Evolutionary conservation across 805 yeast species (phyloP).

Genomic region (Sugiyamaella floridensis): DNA sequence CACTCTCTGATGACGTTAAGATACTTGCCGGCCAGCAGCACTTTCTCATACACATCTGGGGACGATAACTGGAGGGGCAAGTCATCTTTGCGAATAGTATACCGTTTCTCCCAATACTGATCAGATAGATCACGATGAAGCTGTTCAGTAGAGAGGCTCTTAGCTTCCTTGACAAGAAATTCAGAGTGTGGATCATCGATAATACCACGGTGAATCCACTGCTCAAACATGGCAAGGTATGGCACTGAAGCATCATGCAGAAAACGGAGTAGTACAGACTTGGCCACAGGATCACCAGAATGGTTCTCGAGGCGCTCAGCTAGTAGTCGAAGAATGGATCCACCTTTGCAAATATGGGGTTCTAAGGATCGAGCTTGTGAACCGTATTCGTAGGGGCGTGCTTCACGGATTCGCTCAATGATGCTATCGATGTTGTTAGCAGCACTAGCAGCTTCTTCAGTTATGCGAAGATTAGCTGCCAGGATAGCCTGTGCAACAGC

Average conservation of each 20-base stretch:
- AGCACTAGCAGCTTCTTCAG: constrained; percentile 26
- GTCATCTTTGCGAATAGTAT: constrained; percentile 66
- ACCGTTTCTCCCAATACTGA: constrained; percentile 46
- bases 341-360: constrained; percentile 50
- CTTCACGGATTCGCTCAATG: constrained; percentile 5
- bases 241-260: constrained; percentile 53
- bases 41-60: constrained; percentile 50
- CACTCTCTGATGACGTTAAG: constrained; percentile 64
- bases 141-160: constrained; percentile 20
- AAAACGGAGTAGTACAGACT: constrained; percentile 44
- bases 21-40: constrained; percentile 78
- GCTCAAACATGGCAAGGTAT: constrained; percentile 60
- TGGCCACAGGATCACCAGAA: constrained; percentile 59
- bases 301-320: constrained; percentile 49
- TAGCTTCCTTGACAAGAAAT: constrained; percentile 54
- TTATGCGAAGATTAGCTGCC: constrained; percentile 31
- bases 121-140: constrained; percentile 30
- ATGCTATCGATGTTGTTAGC: constrained; percentile 4
- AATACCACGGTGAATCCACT: constrained; percentile 74
- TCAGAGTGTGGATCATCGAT: constrained; percentile 77
- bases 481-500: constrained; percentile 47
- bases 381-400: background rate
- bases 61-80: constrained; percentile 57
- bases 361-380: constrained; percentile 2
- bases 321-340: constrained; percentile 56